Conservation (phyloP, 2,329 filamentous ascomycete genomes). For the Aspergillus quadrilineatus region DNA sequence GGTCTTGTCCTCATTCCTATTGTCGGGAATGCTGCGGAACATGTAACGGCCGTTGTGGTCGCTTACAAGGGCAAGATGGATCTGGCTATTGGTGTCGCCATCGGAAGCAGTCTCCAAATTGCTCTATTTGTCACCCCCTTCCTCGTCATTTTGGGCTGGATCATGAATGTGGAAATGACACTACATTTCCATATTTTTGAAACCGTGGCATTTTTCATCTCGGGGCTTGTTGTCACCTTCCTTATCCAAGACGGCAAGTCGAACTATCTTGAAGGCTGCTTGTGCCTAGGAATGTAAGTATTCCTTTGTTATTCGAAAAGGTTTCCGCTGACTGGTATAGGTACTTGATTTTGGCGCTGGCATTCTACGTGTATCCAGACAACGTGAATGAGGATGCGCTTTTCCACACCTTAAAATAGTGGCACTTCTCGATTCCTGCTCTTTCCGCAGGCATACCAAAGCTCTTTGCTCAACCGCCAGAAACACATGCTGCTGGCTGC, state of each 20-base stretch:
- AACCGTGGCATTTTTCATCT: slow-evolving; percentile 74
- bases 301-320: not conserved
- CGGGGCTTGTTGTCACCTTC: slow-evolving; percentile 71
- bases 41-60: slow-evolving; percentile 78
- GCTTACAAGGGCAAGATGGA: slow-evolving; percentile 70
- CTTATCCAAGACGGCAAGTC: slow-evolving; percentile 77
- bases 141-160: slow-evolving; percentile 78
- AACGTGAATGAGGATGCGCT: slow-evolving; percentile 25
- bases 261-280: slow-evolving; percentile 79
- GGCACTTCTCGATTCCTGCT: not conserved
- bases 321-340: slow-evolving; percentile 19
- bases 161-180: slow-evolving; percentile 70
- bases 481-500: not conserved
- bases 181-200: slow-evolving; percentile 79
- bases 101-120: slow-evolving; percentile 80
- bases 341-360: slow-evolving; percentile 48
- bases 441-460: not conserved
- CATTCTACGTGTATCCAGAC: slow-evolving; percentile 52
- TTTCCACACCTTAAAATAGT: slow-evolving; percentile 4
- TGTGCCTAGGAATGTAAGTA: slow-evolving; percentile 60
- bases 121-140: slow-evolving; percentile 78
- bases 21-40: slow-evolving; percentile 80
- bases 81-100: slow-evolving; percentile 72
- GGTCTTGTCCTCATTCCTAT: slow-evolving; percentile 78
- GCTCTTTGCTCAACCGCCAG: not conserved